phyloP scores from a whole-genome alignment of 257 asterid genomes.

The Solanum pennellii region DNA sequence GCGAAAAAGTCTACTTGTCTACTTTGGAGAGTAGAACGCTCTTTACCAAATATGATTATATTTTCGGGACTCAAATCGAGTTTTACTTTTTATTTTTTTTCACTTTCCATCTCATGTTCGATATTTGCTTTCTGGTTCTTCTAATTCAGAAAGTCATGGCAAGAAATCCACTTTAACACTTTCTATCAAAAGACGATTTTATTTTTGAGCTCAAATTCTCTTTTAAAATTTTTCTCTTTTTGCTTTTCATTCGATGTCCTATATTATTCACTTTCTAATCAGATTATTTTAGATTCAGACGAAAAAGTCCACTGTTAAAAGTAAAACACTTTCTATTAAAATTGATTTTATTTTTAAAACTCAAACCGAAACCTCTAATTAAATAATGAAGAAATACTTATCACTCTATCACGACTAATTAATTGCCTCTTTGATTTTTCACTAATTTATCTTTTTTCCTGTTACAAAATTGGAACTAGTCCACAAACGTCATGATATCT shows the following conservation, averaged over 20 bases:
- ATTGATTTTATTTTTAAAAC: not conserved
- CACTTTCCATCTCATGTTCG: not conserved
- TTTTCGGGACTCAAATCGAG: too few species aligned
- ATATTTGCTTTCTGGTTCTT: not conserved
- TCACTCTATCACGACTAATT: not conserved
- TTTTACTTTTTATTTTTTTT: not conserved
- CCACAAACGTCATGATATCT: constrained; percentile 4
- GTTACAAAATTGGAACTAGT: constrained; percentile 2
- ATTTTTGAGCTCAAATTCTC: not conserved
- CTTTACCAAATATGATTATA: not conserved
- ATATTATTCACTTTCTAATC: not conserved
- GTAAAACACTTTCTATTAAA: not conserved
- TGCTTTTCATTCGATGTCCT: not conserved
- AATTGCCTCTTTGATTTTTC: not conserved
- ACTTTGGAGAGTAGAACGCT: not conserved
- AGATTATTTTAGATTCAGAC: not conserved
- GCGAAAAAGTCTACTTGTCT: not conserved
- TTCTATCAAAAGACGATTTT: not conserved
- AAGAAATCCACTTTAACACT: not conserved
- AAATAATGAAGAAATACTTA: not conserved
- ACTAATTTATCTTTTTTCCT: not conserved
- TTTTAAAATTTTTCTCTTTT: not conserved
- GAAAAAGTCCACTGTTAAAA: not conserved
- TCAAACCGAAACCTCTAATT: not conserved
- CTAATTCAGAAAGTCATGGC: not conserved